These are phyloP conservation scores for Solanum hybrid DNA, from an alignment of 305 asterid genomes.

Conservation along the genomic window DNA sequence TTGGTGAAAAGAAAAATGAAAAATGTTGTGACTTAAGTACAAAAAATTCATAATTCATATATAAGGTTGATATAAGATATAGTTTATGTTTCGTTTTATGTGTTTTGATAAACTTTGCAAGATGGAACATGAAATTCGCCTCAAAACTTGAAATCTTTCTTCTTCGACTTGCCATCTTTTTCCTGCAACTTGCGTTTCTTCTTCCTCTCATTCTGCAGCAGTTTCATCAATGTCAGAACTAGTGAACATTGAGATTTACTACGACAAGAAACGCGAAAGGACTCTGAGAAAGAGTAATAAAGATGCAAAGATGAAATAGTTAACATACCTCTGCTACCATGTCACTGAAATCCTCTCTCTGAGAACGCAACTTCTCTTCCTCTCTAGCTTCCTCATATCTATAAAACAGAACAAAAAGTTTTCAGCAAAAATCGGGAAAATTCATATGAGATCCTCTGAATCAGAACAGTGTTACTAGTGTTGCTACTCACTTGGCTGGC, in stretches of 20 bases:
- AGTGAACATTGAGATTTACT: not conserved
- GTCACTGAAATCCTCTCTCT: conserved; percentile 95
- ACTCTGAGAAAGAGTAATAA: not conserved
- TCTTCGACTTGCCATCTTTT: conserved; percentile 71
- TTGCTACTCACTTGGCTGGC: conserved; percentile 65
- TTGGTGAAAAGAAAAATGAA: not conserved
- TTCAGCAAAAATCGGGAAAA: not conserved
- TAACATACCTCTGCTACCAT: conserved; percentile 91
- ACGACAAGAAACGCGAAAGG: not conserved
- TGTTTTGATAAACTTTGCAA: not conserved
- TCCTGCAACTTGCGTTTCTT: conserved; percentile 80
- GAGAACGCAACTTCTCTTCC: conserved; percentile 78
- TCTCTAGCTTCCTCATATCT: conserved; percentile 98
- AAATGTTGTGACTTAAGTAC: not conserved
- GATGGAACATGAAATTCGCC: not conserved
- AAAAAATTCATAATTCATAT: not conserved
- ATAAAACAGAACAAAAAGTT: not conserved
- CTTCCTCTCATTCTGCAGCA: conserved; percentile 58
- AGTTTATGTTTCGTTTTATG: not conserved
- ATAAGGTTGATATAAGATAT: not conserved
- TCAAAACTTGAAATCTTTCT: conserved; percentile 72
- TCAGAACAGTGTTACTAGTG: not conserved
- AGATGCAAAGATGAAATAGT: not conserved
- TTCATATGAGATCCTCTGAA: not conserved
- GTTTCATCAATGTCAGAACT: not conserved